Base-by-base conservation (phyloP, 768 basidiomycete species). In the Lepiota brunneoincarnata region DNA sequence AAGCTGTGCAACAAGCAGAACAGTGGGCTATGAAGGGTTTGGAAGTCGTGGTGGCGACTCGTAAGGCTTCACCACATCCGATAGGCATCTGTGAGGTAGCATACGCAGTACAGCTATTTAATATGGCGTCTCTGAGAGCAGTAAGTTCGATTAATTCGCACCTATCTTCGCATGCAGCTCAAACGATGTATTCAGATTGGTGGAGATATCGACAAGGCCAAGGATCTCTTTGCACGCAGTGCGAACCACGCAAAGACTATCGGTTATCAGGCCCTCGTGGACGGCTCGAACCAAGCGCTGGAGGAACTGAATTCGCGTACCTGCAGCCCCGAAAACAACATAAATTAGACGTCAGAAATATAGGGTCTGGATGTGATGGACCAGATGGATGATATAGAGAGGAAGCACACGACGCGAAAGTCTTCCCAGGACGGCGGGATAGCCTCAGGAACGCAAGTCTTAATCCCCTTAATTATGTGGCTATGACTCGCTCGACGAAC, bases 101-200 rank as follows among this genome's bases (percentile, higher is more conserved):
- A 0, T 75, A 81, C 46, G 81, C 80, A 2, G 81, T 79, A 2
- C 72, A 80, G 36, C 63, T 86, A n/a, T 86, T 79, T 59, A 87
- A 88, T 55, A 66, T 85, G 38, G 86, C 79, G 18, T 75, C 78
- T 42, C 59, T 87, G 49, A 72, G 78, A 9, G 79, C 84, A 69
- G 77, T 75, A 38, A n/a, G 67, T 64, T 7, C 34, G 10, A 37
- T 26, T 10, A 18, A 35, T 24, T 55, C 6, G 15, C 15, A 9
- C 10, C 34, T n/a, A 28, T n/a, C 10, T 11, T 37, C 38, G 21
- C 9, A 47, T 20, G 54, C 31, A 14, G 10, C 21, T 39, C 36
- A 47, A 44, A 11, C 43, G n/a, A n/a, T 53, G 14, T 43, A 9
- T 31, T 31, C 11, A 31, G 31, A 31, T 31, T 59, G 59, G 68